A percentile compares a stretch with the other conserved stretches of the same genome.
Evolutionary conservation across 176 grass and related monocot genomes (phyloP).

Genomic region (bread wheat (Triticum aestivum)): DNA sequence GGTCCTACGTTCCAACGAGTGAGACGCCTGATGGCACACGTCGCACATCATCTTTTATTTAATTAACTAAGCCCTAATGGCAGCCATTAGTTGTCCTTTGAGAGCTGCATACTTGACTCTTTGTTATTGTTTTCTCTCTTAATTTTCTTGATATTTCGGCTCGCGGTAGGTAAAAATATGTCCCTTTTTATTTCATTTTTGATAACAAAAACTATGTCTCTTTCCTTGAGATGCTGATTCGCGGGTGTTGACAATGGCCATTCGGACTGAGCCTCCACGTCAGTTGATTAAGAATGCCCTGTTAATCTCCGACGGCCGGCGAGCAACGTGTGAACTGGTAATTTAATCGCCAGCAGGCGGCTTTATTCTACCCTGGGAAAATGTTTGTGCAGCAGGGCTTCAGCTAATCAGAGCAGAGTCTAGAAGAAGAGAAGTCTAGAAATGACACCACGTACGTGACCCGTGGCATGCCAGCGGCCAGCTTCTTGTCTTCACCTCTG

Average conservation of each 20-base stretch:
- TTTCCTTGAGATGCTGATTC: background rate
- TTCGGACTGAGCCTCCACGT: background rate
- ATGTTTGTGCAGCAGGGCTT: too few species aligned
- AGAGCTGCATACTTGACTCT: conserved; percentile 16
- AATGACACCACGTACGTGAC: background rate
- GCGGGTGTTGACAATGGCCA: background rate
- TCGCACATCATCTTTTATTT: background rate
- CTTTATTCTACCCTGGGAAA: too few species aligned
- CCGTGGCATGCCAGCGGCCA: too few species aligned
- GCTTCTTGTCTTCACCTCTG: too few species aligned
- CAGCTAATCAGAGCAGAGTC: too few species aligned
- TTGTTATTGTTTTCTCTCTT: background rate
- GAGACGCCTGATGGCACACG: conserved; percentile 14
- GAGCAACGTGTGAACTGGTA: background rate
- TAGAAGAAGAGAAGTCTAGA: too few species aligned
- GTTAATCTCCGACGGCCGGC: background rate
- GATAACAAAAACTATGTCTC: background rate
- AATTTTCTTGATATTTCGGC: background rate
- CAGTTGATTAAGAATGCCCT: background rate
- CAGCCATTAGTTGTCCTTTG: background rate
- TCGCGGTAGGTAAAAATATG: too few species aligned
- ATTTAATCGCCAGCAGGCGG: background rate
- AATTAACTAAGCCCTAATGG: background rate
- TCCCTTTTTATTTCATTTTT: too few species aligned
- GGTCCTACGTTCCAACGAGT: background rate